Evolutionary conservation across 139 green algal species (phyloP).

Genomic region (Astrephomene gubernaculifera): DNA sequence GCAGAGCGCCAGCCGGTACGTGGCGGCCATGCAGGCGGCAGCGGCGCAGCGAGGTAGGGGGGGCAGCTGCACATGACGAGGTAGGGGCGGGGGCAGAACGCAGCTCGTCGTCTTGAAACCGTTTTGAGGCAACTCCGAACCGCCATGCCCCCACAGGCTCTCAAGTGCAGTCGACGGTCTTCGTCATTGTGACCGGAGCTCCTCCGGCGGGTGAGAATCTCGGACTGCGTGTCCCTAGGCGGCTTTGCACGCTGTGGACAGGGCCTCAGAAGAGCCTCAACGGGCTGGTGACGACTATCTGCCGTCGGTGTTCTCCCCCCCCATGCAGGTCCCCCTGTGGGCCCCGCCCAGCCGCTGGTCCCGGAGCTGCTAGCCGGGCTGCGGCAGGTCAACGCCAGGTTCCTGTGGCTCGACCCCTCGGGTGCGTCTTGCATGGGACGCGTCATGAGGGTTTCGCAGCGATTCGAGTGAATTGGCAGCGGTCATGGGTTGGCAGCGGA

Average conservation of each 20-base stretch:
- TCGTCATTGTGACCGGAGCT: conserved; percentile 10
- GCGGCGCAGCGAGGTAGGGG: neutral
- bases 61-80: neutral
- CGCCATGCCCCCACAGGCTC: no score
- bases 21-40: neutral
- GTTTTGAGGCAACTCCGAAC: no score
- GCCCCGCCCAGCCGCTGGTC: neutral
- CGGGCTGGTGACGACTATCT: no score
- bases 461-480: no score
- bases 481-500: no score
- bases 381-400: conserved; percentile 16
- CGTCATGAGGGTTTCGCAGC: no score
- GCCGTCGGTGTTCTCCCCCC: no score
- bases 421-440: neutral
- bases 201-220: neutral
- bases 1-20: neutral
- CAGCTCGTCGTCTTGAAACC: no score
- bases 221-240: no score
- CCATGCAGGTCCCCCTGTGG: neutral
- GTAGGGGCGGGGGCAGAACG: no score
- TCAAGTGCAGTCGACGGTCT: neutral
- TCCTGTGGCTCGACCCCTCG: conserved; percentile 11
- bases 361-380: conserved; percentile 2
- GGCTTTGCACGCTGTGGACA: no score
- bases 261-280: no score